Base-by-base conservation (phyloP, 2,329 filamentous ascomycete genomes). In the Arachnopeziza araneosa region DNA sequence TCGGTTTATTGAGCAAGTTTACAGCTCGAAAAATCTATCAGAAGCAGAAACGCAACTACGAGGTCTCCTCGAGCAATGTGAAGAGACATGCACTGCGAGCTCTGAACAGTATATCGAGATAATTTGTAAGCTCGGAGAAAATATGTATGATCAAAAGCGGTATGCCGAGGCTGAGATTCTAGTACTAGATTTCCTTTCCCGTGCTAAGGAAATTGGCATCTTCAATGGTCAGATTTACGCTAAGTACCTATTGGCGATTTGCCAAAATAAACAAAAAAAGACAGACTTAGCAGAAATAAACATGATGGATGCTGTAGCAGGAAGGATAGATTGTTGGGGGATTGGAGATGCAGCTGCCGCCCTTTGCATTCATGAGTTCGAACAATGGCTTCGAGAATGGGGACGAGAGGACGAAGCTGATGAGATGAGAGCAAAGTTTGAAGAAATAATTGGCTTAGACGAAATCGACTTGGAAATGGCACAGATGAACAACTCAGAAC, bases 311-410 rank as follows among this genome's bases (percentile, higher is more conserved):
- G 61, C 63, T 52, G 66, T 68, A 62, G 10, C 49, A 58, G 60
- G 66, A 55, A 64, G 61, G 61, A 24, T 49, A 4, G 44, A 21
- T 32, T 5, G 24, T 19, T 59, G 54, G 53, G 60, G 60, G 14
- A n/a, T 22, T n/a, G n/a, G n/a, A n/a, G n/a, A n/a, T n/a, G n/a
- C n/a, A n/a, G n/a, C n/a, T n/a, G n/a, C n/a, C n/a, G n/a, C n/a
- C n/a, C n/a, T n/a, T n/a, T n/a, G n/a, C n/a, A n/a, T n/a, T n/a
- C n/a, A n/a, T n/a, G n/a, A n/a, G n/a, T n/a, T n/a, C n/a, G n/a
- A n/a, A 50, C 54, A 56, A 53, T 68, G 64, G 64, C 60, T 68
- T 58, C 62, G 59, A 63, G 50, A 44, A 55, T 69, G 65, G 64
- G 65, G 63, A 24, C 53, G 60, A 36, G 52, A 61, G 23, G 63